Evolutionary conservation across 129 eudicot species (phyloP).

Genomic region (Flaveria sonorensis): DNA sequence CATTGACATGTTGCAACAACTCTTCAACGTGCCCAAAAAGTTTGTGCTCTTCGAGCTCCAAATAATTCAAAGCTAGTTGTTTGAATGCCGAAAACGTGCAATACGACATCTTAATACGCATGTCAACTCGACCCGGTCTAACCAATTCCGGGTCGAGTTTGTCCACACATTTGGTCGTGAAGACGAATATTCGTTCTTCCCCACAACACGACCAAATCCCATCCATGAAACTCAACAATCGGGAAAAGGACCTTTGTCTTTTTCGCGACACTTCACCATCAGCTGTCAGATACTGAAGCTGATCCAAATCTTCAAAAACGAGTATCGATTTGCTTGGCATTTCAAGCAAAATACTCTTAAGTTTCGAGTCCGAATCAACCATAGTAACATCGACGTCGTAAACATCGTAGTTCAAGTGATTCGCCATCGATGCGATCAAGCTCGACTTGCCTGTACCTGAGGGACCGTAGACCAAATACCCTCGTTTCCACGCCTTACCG

Average conservation of each 20-base stretch:
- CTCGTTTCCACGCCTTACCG: conserved; percentile 60
- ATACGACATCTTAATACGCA: conserved; percentile 47
- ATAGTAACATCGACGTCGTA: conserved; percentile 45
- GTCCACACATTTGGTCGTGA: conserved; percentile 52
- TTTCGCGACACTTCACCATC: conserved; percentile 7
- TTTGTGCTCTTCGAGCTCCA: conserved; percentile 38
- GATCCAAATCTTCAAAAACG: conserved; percentile 49
- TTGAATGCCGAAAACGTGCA: conserved; percentile 44
- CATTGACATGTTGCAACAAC: conserved; percentile 31
- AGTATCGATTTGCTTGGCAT: conserved; percentile 48
- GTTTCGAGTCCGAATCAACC: conserved; percentile 36
- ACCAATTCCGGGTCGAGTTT: conserved; percentile 41
- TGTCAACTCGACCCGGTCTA: conserved; percentile 48
- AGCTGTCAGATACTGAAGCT: conserved; percentile 12
- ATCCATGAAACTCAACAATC: conserved; percentile 50
- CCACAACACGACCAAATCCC: conserved; percentile 61
- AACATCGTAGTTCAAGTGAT: conserved; percentile 45
- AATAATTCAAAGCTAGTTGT: conserved; percentile 46
- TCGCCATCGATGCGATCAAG: conserved; percentile 55
- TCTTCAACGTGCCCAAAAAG: conserved; percentile 31
- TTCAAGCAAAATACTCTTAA: conserved; percentile 39
- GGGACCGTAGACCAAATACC: conserved; percentile 52
- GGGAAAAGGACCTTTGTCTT: conserved; percentile 20
- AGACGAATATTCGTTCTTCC: conserved; percentile 46
- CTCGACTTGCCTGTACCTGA: conserved; percentile 56